Percentiles rank a stretch among this genome's conserved stretches.
phyloP scores from a whole-genome alignment of 352 stramenopile species.

The Globisporangium viniferum region DNA sequence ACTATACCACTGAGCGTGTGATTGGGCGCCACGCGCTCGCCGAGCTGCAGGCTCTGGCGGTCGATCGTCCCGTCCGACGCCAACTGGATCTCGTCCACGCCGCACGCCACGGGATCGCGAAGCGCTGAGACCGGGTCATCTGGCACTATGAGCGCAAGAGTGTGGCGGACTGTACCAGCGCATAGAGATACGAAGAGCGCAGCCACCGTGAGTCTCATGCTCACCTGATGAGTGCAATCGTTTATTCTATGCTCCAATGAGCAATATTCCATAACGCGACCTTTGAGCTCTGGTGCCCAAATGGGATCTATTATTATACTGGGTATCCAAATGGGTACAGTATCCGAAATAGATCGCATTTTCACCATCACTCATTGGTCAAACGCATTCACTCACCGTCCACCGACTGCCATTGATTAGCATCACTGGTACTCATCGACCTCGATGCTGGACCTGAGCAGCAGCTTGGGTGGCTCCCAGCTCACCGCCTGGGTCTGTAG shows the following conservation, averaged over 20 bases:
- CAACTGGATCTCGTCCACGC: constrained; percentile 67
- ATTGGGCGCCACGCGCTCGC: constrained; percentile 56
- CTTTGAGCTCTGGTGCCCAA: neutral
- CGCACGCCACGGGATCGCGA: constrained; percentile 20
- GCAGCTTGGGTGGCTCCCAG: constrained; percentile 49
- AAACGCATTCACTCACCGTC: neutral
- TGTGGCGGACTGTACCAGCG: neutral
- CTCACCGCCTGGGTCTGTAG: constrained; percentile 58
- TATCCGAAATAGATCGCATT: neutral
- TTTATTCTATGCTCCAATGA: neutral
- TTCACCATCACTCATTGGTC: neutral
- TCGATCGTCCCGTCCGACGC: constrained; percentile 65
- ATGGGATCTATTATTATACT: neutral
- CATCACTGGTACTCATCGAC: constrained; percentile 27
- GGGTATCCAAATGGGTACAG: too few relatives aligned
- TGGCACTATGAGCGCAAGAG: neutral
- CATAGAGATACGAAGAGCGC: neutral
- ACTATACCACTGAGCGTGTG: constrained; percentile 67
- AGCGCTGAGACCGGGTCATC: neutral
- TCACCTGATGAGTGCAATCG: neutral
- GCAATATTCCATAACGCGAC: neutral
- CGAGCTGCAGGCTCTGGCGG: constrained; percentile 37
- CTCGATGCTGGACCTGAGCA: constrained; percentile 22
- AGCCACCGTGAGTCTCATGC: neutral
- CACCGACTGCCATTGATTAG: neutral